Conservation (phyloP, 306 rosid genomes). For the Quercus parvula region DNA sequence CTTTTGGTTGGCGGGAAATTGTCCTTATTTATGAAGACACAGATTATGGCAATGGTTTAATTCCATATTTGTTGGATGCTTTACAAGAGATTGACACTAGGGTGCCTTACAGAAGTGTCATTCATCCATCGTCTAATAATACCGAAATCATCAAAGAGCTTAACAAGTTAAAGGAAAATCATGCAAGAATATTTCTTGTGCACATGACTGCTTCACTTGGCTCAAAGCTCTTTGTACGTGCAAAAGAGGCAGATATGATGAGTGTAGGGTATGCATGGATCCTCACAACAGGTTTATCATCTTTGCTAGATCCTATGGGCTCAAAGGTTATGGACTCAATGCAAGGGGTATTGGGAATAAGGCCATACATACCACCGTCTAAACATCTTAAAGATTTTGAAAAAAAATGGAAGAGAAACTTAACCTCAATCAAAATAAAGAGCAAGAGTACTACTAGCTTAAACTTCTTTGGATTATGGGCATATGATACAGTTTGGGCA, state of each 20-base stretch:
- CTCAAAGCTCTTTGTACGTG: slow-evolving; percentile 19
- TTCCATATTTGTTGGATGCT: slow-evolving; percentile 29
- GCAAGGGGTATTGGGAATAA: slow-evolving; percentile 48
- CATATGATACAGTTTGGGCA: slow-evolving; percentile 39
- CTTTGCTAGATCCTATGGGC: slow-evolving; percentile 5
- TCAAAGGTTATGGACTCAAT: slow-evolving; percentile 16
- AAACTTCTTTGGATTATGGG: slow-evolving; percentile 32
- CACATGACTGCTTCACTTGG: slow-evolving; percentile 32
- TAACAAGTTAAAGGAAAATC: not conserved
- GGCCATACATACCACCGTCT: slow-evolving; percentile 9
- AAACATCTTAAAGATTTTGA: slow-evolving; percentile 15
- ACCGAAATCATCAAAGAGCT: slow-evolving; percentile 11
- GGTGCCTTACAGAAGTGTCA: slow-evolving; percentile 15
- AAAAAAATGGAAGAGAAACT: slow-evolving; percentile 4
- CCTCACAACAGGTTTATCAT: slow-evolving; percentile 19
- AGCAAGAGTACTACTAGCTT: not conserved
- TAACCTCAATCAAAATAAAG: not conserved
- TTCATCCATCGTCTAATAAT: slow-evolving; percentile 10
- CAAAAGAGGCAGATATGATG: slow-evolving; percentile 26
- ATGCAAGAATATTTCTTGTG: slow-evolving; percentile 27
- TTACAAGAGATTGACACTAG: slow-evolving; percentile 12
- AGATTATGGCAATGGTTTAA: slow-evolving; percentile 35
- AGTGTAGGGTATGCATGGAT: slow-evolving; percentile 24
- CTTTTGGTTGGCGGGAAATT: slow-evolving; percentile 33
- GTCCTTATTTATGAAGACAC: slow-evolving; percentile 39